Evolutionary conservation across 371 early-diverging fungal genomes (phyloP), one percentile per base, ranked within the genome.

Genomic region (Nosema granulosis): DNA sequence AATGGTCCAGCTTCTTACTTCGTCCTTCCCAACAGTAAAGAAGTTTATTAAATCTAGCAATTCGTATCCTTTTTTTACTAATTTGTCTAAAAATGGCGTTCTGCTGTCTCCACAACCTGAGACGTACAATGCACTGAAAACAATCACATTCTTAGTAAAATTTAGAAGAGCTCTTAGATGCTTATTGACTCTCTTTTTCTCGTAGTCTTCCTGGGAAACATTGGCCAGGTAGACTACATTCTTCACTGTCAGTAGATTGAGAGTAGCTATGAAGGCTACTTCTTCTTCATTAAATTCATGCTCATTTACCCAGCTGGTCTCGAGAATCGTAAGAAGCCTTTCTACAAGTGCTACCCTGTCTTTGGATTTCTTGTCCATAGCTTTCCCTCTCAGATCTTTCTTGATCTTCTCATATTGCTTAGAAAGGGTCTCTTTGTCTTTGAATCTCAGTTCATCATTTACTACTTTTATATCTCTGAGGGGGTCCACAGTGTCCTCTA

Each of bases 201-300:
- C 73, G 79, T 89, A 96, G 70, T 94, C 94, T 71, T 89, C 88
- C 82, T 92, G 91, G 77, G 89, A 89, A 74, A 96, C 87, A 85
- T 97, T 97, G 79, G 90, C 92, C 63, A 98, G 89, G 82, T 95
- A 94, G 56, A 95, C 92, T 35, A 96, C 93, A 28, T 94, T 93
- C 84, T 97, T 98, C 69, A 95, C 93, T 0, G 97, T 95, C 68
- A 98, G 87, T 66, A 98, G 89, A 74, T 90, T 90, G 66, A 94
- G 87, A 31, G 86, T 81, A 84, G 93, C 95, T 86, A 97, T 93
- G 50, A 91, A 87, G 71, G 92, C 92, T 56, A 96, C 87, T 84
- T 86, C 84, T 12, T 85, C 85, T 22, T 66, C 51, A 16, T 75
- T 93, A 94, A 85, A 90, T 88, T 87, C 90, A 91, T 78, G 87